Base-by-base conservation (phyloP, 1,139 yeast species). In the Insectozyma bohioensis region DNA sequence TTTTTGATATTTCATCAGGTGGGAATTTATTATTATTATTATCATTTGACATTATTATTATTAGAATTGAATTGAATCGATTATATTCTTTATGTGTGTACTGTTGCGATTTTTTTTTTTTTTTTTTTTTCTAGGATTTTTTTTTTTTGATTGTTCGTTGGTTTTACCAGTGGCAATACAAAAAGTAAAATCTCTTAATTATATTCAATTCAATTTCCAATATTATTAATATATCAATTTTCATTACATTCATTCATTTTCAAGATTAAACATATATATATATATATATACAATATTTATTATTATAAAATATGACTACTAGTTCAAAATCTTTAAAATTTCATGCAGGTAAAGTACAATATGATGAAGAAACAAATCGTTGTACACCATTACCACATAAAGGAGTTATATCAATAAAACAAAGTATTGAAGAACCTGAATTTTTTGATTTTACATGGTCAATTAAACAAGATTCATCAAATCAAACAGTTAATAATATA, bases 281-380 rank as follows among this genome's bases (percentile, higher is more conserved):
- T n/a, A n/a, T n/a, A n/a, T n/a, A n/a, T n/a, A n/a, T n/a, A n/a
- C n/a, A n/a, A n/a, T n/a, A n/a, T n/a, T n/a, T n/a, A n/a, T n/a
- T n/a, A n/a, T n/a, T n/a, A n/a, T n/a, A n/a, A n/a, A n/a, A n/a
- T n/a, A n/a, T n/a, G n/a, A n/a, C n/a, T n/a, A n/a, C n/a, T n/a
- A n/a, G n/a, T n/a, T 26, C 48, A 20, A 52, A 49, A 36, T 41
- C 53, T 3, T 44, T 58, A 23, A 75, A 70, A 42, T 85, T 90
- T 63, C 83, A 86, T 54, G 97, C 97, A 13, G 97, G 97, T 20
- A 75, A 78, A 53, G 95, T 88, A 12, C 74, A 72, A 20, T 85
- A 75, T 55, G 78, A 87, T 51, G 87, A 80, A 46, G 78, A 72
- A 13, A 69, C 88, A 1, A 75, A 80, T 35, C 58, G 71, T 22